Conservation (phyloP, 2,329 filamentous ascomycete genomes). For the Calonectria naviculata region DNA sequence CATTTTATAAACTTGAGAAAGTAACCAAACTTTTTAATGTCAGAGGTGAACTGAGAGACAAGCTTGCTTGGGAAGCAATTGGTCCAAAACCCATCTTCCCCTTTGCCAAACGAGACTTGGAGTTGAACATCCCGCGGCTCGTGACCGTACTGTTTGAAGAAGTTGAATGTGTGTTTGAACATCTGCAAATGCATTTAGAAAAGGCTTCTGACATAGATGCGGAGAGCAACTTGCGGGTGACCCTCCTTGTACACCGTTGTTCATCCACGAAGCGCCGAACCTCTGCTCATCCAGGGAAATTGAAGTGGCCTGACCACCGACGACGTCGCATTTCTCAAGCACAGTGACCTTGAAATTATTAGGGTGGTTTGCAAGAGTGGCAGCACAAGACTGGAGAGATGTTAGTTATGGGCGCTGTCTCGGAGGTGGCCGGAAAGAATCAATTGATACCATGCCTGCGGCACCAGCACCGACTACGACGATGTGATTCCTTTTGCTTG, state of each 20-base stretch:
- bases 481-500: slow-evolving; percentile 56
- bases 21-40: slow-evolving; percentile 44
- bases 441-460: slow-evolving; percentile 63
- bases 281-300: slow-evolving; percentile 67
- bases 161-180: slow-evolving; percentile 75
- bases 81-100: slow-evolving; percentile 69
- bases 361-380: slow-evolving; percentile 73
- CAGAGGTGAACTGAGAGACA: slow-evolving; percentile 63
- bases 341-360: slow-evolving; percentile 74
- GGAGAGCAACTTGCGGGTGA: slow-evolving; percentile 41
- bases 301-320: slow-evolving; percentile 71
- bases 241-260: slow-evolving; percentile 73
- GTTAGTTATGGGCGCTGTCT: not conserved
- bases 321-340: slow-evolving; percentile 67
- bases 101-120: slow-evolving; percentile 73
- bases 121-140: slow-evolving; percentile 68
- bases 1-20: slow-evolving; percentile 59
- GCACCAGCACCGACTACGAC: slow-evolving; percentile 72
- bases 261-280: slow-evolving; percentile 70
- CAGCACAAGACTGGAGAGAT: slow-evolving; percentile 66
- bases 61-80: slow-evolving; percentile 73
- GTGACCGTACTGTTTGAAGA: slow-evolving; percentile 68
- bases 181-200: slow-evolving; percentile 52
- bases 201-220: not conserved
- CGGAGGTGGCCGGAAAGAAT: not conserved